Conservation (phyloP, 2,329 filamentous ascomycete species). For the Lecanicillium sp. region DNA sequence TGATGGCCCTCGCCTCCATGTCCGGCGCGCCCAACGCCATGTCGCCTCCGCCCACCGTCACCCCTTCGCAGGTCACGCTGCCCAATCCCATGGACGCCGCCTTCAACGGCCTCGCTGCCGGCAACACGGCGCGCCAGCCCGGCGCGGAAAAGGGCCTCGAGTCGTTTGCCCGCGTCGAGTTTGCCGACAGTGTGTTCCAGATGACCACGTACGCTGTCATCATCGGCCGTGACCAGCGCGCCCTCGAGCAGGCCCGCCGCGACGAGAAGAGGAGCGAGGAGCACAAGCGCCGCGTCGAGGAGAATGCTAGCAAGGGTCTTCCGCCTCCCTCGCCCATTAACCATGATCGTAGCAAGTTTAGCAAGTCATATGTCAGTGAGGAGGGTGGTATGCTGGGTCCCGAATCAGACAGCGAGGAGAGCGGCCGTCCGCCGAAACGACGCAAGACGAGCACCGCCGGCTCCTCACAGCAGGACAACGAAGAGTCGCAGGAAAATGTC, state of each 20-base stretch:
- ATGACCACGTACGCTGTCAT: constrained; percentile 69
- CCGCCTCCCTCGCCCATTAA: constrained; percentile 43
- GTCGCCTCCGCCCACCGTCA: constrained; percentile 36
- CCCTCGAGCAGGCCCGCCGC: constrained; percentile 45
- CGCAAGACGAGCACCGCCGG: constrained; percentile 37
- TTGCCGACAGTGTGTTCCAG: constrained; percentile 69
- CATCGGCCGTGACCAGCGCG: constrained; percentile 62
- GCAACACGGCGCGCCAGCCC: constrained; percentile 25
- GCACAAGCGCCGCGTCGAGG: constrained; percentile 35
- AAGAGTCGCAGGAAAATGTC: constrained; percentile 37
- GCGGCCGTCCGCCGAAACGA: constrained; percentile 36
- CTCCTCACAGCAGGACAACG: constrained; percentile 33
- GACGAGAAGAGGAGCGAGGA: constrained; percentile 41
- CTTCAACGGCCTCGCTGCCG: constrained; percentile 19
- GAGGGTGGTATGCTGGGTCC: constrained; percentile 62
- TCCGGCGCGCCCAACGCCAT: constrained; percentile 27
- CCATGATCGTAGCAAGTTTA: constrained; percentile 46
- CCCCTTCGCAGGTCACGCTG: constrained; percentile 37
- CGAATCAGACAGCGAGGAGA: constrained; percentile 49
- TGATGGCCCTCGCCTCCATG: constrained; percentile 36
- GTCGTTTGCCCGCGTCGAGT: constrained; percentile 56
- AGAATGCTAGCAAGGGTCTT: constrained; percentile 39
- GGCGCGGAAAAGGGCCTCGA: constrained; percentile 37
- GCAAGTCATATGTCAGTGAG: constrained; percentile 61
- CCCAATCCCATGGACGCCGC: constrained; percentile 26